Conservation (phyloP, 2,329 filamentous ascomycete species). For the Talaromyces sp. region DNA sequence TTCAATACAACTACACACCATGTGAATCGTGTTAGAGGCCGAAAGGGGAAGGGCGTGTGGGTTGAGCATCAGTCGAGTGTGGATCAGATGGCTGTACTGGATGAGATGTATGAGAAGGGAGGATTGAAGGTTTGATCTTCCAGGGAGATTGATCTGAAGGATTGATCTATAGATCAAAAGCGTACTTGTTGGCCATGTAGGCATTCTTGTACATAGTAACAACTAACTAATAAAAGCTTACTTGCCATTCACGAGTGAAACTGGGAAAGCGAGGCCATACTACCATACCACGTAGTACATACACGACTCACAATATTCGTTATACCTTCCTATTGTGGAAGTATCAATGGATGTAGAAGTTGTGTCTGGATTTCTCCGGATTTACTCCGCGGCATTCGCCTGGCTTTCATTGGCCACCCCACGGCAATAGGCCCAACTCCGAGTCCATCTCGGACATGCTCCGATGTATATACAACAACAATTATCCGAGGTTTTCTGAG, state of each 20-base stretch:
- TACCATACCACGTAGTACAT: background rate
- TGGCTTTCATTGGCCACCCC: background rate
- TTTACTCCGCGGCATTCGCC: background rate
- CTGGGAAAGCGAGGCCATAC: background rate
- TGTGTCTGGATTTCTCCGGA: background rate
- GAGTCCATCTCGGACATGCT: slow-evolving; percentile 11
- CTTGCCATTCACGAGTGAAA: background rate
- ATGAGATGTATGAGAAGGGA: slow-evolving; percentile 48
- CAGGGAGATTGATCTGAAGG: slow-evolving; percentile 11
- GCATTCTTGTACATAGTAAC: background rate
- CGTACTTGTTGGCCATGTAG: background rate
- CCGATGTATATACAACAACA: background rate
- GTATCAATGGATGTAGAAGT: background rate
- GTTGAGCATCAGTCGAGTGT: slow-evolving; percentile 47
- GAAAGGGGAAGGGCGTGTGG: slow-evolving; percentile 39
- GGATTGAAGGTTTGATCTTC: slow-evolving; percentile 29
- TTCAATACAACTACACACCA: too few species aligned
- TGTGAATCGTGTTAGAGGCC: slow-evolving; percentile 29
- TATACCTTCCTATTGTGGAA: background rate
- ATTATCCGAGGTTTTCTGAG: background rate
- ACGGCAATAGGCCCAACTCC: background rate
- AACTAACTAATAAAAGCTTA: background rate
- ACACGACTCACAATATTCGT: background rate
- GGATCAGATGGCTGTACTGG: slow-evolving; percentile 48
- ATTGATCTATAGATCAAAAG: background rate